These are phyloP conservation scores for Russula sp. DNA, from an alignment of 768 basidiomycete genomes.

Conservation along the genomic window DNA sequence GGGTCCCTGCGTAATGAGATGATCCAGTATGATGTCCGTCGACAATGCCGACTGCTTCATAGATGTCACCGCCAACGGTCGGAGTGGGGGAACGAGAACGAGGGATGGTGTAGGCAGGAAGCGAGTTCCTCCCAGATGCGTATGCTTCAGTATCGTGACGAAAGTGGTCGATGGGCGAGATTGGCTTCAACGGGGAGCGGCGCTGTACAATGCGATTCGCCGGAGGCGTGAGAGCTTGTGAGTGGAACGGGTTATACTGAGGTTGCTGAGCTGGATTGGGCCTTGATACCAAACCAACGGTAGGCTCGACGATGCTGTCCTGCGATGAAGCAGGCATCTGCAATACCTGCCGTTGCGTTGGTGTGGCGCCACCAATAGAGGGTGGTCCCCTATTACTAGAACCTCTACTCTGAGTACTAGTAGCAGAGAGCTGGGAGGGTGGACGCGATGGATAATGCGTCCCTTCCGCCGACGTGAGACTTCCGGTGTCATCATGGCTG, in stretches of 20 bases:
- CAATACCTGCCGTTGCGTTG: background rate
- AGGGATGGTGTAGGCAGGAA: conserved; percentile 43
- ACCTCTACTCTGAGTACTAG: background rate
- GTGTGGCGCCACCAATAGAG: background rate
- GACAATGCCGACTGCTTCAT: conserved; percentile 50
- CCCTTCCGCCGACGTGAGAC: background rate
- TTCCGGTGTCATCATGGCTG: background rate
- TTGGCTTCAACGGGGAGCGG: conserved; percentile 10
- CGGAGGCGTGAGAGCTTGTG: conserved; percentile 18
- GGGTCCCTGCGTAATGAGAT: conserved; percentile 7
- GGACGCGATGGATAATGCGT: background rate
- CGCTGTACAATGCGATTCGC: conserved; percentile 16
- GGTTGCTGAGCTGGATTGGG: conserved; percentile 1
- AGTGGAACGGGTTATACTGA: conserved; percentile 2
- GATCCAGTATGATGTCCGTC: conserved; percentile 49
- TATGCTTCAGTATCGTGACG: conserved; percentile 63
- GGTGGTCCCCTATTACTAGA: conserved; percentile 1
- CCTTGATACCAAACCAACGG: conserved; percentile 11
- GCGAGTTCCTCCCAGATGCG: conserved; percentile 53
- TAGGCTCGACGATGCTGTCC: background rate
- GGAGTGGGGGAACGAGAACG: conserved; percentile 76
- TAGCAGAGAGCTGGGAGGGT: conserved; percentile 11
- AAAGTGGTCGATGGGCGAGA: conserved; percentile 51
- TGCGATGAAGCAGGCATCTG: conserved; percentile 12
- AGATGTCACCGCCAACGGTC: conserved; percentile 67